These are phyloP conservation scores for Irpex sp. DNA, from an alignment of 1,284 basidiomycete genomes.

Conservation along the genomic window DNA sequence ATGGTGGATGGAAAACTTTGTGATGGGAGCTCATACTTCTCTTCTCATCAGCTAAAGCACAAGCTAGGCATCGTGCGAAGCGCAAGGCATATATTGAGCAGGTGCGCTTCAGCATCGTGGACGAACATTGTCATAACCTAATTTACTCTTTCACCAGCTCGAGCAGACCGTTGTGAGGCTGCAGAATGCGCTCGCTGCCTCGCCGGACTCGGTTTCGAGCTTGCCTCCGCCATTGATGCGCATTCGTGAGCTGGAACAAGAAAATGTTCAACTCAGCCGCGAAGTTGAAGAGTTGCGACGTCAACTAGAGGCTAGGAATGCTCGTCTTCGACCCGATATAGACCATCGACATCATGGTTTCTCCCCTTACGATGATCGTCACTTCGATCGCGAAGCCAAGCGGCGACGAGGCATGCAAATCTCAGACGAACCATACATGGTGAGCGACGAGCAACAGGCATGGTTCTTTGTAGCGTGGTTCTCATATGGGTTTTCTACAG, in stretches of 20 bases:
- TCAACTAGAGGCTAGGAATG: constrained; percentile 38
- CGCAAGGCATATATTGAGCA: constrained; percentile 91
- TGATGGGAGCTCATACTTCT: constrained; percentile 1
- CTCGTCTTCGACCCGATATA: constrained; percentile 27
- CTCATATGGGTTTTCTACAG: background rate
- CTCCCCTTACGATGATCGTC: constrained; percentile 22
- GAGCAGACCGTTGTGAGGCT: constrained; percentile 80
- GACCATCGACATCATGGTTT: constrained; percentile 17
- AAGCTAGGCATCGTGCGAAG: constrained; percentile 88
- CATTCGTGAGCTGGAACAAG: constrained; percentile 74
- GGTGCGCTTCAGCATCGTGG: constrained; percentile 38
- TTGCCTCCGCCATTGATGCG: constrained; percentile 66
- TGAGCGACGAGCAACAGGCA: constrained; percentile 24
- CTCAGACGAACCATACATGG: constrained; percentile 56
- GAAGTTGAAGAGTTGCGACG: constrained; percentile 69
- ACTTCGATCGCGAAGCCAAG: constrained; percentile 60
- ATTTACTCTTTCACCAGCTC: constrained; percentile 40
- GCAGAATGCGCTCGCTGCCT: constrained; percentile 64
- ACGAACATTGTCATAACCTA: background rate
- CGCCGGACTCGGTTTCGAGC: constrained; percentile 65
- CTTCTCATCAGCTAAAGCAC: constrained; percentile 50
- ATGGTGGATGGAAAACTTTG: background rate
- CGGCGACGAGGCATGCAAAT: constrained; percentile 46
- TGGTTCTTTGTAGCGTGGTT: background rate
- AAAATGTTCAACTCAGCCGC: constrained; percentile 60